Evolutionary conservation across 148 eudicot species (phyloP).

Genomic region (Camellia japonica): DNA sequence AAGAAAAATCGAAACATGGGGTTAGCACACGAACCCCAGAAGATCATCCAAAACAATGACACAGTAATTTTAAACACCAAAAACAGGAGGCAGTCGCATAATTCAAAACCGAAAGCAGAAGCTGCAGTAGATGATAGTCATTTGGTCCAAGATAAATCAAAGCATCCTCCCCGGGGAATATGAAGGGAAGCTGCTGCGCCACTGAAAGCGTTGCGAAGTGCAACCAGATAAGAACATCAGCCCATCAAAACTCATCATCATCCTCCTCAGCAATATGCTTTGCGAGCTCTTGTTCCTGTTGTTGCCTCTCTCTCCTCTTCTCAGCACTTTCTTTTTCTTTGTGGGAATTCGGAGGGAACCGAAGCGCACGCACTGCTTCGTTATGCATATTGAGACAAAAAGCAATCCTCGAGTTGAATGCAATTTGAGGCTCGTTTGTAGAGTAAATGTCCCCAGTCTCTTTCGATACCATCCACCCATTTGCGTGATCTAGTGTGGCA

Average conservation of each 20-base stretch:
- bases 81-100: not conserved
- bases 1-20: no score
- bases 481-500: constrained; percentile 81
- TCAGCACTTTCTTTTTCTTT: constrained; percentile 91
- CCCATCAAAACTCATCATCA: constrained; percentile 75
- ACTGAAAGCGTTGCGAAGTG: not conserved
- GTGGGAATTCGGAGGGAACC: constrained; percentile 85
- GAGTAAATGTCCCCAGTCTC: constrained; percentile 94
- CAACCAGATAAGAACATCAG: not conserved
- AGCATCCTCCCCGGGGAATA: not conserved
- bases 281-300: constrained; percentile 95
- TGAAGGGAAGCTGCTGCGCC: not conserved
- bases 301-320: constrained; percentile 93
- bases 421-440: constrained; percentile 85
- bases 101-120: not conserved
- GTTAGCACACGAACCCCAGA: not conserved
- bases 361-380: constrained; percentile 82
- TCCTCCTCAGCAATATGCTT: constrained; percentile 95
- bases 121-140: not conserved
- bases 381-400: constrained; percentile 96
- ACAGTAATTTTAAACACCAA: not conserved
- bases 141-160: not conserved
- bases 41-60: not conserved
- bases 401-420: constrained; percentile 89
- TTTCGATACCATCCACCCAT: constrained; percentile 88